These are phyloP conservation scores for Pseudocercospora fuligena DNA, from an alignment of 2,329 filamentous ascomycete species.

Conservation along the genomic window DNA sequence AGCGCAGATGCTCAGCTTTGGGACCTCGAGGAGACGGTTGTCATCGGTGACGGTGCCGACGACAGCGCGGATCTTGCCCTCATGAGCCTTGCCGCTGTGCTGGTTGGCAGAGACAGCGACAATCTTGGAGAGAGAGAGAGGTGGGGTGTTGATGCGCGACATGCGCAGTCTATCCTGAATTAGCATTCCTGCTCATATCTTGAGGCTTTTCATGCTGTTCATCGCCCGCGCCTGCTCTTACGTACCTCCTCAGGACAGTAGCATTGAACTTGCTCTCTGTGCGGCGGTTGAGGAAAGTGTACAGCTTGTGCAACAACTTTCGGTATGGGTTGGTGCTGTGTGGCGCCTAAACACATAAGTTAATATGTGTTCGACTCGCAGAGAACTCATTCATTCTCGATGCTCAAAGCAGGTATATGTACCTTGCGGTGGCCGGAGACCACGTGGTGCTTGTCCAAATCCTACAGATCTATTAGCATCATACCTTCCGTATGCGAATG, in stretches of 20 bases:
- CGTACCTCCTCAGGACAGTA: slow-evolving; percentile 75
- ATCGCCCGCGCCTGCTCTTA: slow-evolving; percentile 15
- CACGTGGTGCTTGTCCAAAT: slow-evolving; percentile 37
- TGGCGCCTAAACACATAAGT: slow-evolving; percentile 64
- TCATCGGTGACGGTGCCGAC: slow-evolving; percentile 97
- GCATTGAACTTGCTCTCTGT: slow-evolving; percentile 99
- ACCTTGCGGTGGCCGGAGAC: slow-evolving; percentile 38
- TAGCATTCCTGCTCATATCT: slow-evolving; percentile 13
- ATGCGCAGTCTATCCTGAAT: slow-evolving; percentile 76
- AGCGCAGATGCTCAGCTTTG: slow-evolving; percentile 92
- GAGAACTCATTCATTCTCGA: slow-evolving; percentile 26
- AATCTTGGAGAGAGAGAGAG: slow-evolving; percentile 91
- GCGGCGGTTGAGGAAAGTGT: slow-evolving; percentile 57
- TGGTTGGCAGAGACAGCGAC: slow-evolving; percentile 63
- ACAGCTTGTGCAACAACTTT: slow-evolving; percentile 58
- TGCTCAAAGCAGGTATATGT: slow-evolving; percentile 26
- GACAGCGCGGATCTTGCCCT: slow-evolving; percentile 85
- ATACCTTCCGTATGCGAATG: background rate
- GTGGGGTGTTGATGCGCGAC: slow-evolving; percentile 89
- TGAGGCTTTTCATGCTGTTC: background rate
- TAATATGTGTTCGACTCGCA: slow-evolving; percentile 32
- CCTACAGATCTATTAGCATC: slow-evolving; percentile 1
- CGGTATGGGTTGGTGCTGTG: slow-evolving; percentile 65
- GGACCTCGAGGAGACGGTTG: slow-evolving; percentile 87
- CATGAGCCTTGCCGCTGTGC: slow-evolving; percentile 59